These are phyloP conservation scores for Hypoxylon sp. DNA, from an alignment of 2,329 filamentous ascomycete species.

Conservation along the genomic window DNA sequence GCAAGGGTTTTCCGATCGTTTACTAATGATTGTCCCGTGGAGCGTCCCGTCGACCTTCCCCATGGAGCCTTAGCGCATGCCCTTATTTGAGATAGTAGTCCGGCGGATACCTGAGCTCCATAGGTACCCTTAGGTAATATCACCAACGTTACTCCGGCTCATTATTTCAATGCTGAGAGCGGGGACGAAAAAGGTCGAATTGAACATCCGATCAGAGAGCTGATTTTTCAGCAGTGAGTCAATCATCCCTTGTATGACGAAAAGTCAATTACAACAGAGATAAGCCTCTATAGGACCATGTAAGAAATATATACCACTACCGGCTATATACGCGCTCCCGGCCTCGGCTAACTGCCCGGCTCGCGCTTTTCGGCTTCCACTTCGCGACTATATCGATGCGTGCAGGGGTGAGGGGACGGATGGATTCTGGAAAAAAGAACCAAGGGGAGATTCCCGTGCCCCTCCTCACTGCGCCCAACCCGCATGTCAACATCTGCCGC, in stretches of 20 bases:
- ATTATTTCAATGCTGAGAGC: not conserved
- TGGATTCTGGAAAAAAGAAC: constrained; percentile 6
- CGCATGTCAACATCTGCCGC: constrained; percentile 25
- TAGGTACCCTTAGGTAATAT: not conserved
- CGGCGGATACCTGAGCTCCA: not conserved
- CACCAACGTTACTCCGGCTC: not conserved
- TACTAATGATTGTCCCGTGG: constrained; percentile 4
- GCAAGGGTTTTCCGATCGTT: not conserved
- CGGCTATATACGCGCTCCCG: not conserved
- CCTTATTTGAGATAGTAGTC: constrained; percentile 10
- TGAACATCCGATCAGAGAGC: not conserved
- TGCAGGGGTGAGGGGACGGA: constrained; percentile 10
- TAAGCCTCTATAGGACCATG: not conserved
- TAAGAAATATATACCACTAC: not conserved
- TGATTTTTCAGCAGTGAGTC: not conserved
- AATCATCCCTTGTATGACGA: not conserved
- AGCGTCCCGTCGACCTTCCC: constrained; percentile 20
- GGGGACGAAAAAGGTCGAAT: not conserved
- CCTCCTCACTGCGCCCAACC: not conserved
- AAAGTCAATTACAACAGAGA: not conserved
- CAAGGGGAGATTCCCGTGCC: constrained; percentile 1
- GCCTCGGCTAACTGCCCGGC: constrained; percentile 15
- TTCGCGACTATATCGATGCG: constrained; percentile 10
- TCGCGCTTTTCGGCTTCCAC: constrained; percentile 30
- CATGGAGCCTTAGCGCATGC: constrained; percentile 20